Evolutionary conservation across 768 basidiomycete species (phyloP), one percentile per base, ranked within the genome.

Genomic region (Pisolithus marmoratus): DNA sequence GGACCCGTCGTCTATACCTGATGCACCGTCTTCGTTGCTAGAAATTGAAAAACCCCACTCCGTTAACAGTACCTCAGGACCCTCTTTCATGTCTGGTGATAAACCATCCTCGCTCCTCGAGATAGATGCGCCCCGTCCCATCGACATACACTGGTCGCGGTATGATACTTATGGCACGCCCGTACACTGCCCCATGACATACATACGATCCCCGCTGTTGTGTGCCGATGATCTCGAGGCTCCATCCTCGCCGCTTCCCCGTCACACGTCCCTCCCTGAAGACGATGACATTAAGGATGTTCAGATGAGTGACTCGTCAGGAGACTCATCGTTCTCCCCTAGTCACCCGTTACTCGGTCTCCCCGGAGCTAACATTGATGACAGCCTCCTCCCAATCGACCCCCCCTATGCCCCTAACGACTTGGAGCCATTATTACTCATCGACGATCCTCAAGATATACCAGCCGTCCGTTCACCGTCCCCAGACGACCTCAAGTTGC

Each of bases 341-440:
- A 44, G 61, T 8, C 59, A 58, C 48, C 56, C 57, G 4, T 53
- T 75, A 14, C 48, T 74, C 23, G 71, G 72, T 1, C 67, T 75
- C 11, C 75, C 74, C 1, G 74, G 74, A 5, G 75, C 65, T 22
- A 74, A 74, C n/a, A 67, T 64, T 6, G 75, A 75, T 51, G 67
- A 76, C 23, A 63, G 67, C 27, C 66, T 78, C 14, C 61, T 77
- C 50, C 76, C 74, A 2, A 58, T 54, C 9, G 17, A 4, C 31
- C 34, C 50, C 4, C 41, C 52, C 34, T 37, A 49, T 59, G 19
- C 6, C 29, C 12, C 46, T 19, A 37, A 36, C 27, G 9, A 31
- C n/a, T 45, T 26, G n/a, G 46, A 62, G 51, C 57, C 66, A 1
- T 69, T 78, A 8, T 63, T 80, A 11, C 68, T 80, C 37, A 71